Evolutionary conservation across 2,329 filamentous ascomycete genomes (phyloP), one percentile per base, ranked within the genome.

Genomic region (Scorias spongiosa): DNA sequence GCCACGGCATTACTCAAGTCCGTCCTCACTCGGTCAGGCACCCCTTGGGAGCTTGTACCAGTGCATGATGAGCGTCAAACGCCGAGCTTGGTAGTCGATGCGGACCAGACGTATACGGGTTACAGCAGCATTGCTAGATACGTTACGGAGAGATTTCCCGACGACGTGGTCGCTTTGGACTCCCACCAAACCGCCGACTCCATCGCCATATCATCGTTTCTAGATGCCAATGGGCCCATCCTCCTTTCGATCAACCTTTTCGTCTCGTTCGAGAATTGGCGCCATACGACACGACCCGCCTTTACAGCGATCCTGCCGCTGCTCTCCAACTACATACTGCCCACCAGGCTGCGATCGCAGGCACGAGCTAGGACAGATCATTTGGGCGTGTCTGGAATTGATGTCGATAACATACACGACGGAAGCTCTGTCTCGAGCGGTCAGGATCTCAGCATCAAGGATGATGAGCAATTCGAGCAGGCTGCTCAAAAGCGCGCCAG

Each of bases 161-260:
- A 60, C 40, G 50, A 60, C 12, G 59, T 63, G 44, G 49, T 50
- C 30, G 42, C 51, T 11, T 51, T 65, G 6, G 57, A 52, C 6
- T 50, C 46, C 17, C 44, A 54, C 17, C 60, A 65, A 48, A 50
- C 49, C 40, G 63, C 59, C 37, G 63, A 69, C 45, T 60, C 52
- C 71, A 74, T 51, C 37, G 57, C 54, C 18, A 41, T 55, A 8
- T 45, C 53, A 12, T 54, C 55, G 49, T 88, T 88, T 63, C 67
- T 95, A 52, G 71, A 79, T 58, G 75, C 79, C 20, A 78, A 81
- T 46, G 84, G 81, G n/a, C 77, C 80, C 41, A 77, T 81, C 29
- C 75, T 96, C 47, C 62, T 95, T 54, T 84, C 93, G 54, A 78
- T 95, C 45, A 88, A 80, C 42, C 80, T 96, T 53, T 96, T 93